A percentile compares a stretch with the other conserved stretches of the same genome.
These are phyloP conservation scores for Oryza glumipatula DNA, from an alignment of 176 grass and related monocot species.

Conservation along the genomic window DNA sequence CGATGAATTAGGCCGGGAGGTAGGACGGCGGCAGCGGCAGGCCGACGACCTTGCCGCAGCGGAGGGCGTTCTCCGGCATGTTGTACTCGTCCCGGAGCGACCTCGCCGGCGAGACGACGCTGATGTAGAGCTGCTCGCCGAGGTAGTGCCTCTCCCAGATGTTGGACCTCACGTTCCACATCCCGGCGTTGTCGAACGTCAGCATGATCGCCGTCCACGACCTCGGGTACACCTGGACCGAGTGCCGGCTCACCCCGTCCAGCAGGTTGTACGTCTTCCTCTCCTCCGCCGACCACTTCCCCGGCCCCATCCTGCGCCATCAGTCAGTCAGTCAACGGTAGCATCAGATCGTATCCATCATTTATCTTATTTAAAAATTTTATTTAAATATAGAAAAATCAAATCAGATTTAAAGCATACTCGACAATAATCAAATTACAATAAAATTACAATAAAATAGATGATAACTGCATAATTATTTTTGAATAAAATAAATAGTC, in stretches of 20 bases:
- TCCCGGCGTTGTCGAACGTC: slow-evolving; percentile 74
- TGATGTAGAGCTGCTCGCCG: slow-evolving; percentile 69
- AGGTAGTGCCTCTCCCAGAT: slow-evolving; percentile 69
- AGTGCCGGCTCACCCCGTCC: slow-evolving; percentile 71
- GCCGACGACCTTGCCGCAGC: slow-evolving; percentile 56
- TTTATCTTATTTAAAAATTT: too few relatives aligned
- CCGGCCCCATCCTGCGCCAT: slow-evolving; percentile 57
- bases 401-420: too few relatives aligned
- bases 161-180: slow-evolving; percentile 71
- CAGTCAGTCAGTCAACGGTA: too few relatives aligned
- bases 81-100: slow-evolving; percentile 75
- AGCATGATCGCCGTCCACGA: slow-evolving; percentile 68
- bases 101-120: slow-evolving; percentile 53
- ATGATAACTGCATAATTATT: too few relatives aligned
- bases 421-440: too few relatives aligned
- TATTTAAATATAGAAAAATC: too few relatives aligned
- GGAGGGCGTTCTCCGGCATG: slow-evolving; percentile 52
- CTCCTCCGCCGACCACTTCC: slow-evolving; percentile 49
- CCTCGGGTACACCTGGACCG: slow-evolving; percentile 66
- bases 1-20: neutral
- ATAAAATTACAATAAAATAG: too few relatives aligned
- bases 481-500: too few relatives aligned
- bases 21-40: slow-evolving; percentile 64
- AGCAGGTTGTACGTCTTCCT: slow-evolving; percentile 67
- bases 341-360: too few relatives aligned